Conservation (phyloP, 139 green algal species). For the Tetradesmus obliquus region DNA sequence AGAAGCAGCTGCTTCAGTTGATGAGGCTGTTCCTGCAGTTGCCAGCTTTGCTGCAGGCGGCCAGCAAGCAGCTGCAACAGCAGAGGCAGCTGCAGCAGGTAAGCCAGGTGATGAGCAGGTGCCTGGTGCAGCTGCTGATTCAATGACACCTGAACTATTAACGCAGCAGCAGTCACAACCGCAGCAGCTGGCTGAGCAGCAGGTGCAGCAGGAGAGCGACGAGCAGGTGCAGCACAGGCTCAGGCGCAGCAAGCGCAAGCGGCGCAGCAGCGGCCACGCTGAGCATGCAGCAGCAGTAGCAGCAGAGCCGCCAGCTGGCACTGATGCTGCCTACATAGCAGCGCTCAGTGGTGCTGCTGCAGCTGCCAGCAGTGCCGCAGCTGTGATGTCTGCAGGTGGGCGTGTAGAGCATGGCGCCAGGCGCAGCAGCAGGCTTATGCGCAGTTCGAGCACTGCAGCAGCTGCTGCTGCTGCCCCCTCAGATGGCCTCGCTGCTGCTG, state of each 20-base stretch:
- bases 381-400: not conserved
- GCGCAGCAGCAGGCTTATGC: not conserved
- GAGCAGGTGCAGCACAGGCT: not conserved
- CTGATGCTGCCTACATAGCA: slow-evolving; percentile 20
- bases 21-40: not conserved
- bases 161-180: not conserved
- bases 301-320: slow-evolving; percentile 5
- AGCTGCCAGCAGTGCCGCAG: not conserved
- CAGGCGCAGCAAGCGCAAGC: slow-evolving; percentile 30
- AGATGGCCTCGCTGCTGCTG: not conserved
- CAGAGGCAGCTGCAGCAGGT: not conserved
- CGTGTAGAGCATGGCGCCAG: not conserved
- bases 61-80: not conserved
- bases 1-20: not conserved
- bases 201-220: not conserved
- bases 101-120: no score
- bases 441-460: not conserved
- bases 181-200: not conserved
- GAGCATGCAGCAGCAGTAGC: slow-evolving; percentile 22
- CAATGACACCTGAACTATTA: not conserved
- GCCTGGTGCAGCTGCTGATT: not conserved
- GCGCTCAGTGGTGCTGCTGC: not conserved
- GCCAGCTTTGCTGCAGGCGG: not conserved
- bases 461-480: not conserved
- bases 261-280: not conserved